Evolutionary conservation across 345 rosid species (phyloP), one percentile per base, ranked within the genome.

Genomic region (Arabis alpina): DNA sequence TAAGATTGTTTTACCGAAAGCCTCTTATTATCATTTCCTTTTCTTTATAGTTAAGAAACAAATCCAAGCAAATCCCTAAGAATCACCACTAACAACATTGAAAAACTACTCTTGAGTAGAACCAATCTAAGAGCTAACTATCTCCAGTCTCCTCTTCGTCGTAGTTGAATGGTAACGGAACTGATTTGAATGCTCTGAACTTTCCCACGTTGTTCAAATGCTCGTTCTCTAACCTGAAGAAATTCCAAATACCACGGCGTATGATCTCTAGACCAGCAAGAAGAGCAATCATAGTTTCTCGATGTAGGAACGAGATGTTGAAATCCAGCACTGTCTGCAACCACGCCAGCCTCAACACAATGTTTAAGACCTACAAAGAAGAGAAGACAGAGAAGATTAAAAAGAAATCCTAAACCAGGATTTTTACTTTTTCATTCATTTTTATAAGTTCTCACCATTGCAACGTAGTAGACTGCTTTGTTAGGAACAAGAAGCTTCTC

Each of bases 151-250:
- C 84, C 15, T 79, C 84, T 66, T 82, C 92, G 4, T 80, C 75
- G 9, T 79, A 75, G 83, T 81, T 80, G 83, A 89, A 89, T 40
- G 96, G 96, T 30, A 87, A 61, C 1, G 96, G 96, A 6, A 89
- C 96, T 3, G 92, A 74, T 68, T 89, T 89, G 79, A 89, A 89
- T 40, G 96, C 92, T 2, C 90, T 72, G 34, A 69, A 87, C 65
- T 84, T 89, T 6, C 89, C 92, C 4, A 84, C 91, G 34, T 89
- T 85, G 78, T 87, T 85, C 77, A 87, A 72, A 64, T 88, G 92
- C 72, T 89, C 95, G n/a, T 89, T 89, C 60, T 87, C 92, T 77
- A 87, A 58, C 71, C 92, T 89, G 76, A 87, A 89, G 83, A 89
- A 89, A 77, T 83, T 87, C 92, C 96, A 89, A 2, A 87, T 78